These are phyloP conservation scores for Leishmania tarentolae DNA, from an alignment of 208 protist species.

Conservation along the genomic window DNA sequence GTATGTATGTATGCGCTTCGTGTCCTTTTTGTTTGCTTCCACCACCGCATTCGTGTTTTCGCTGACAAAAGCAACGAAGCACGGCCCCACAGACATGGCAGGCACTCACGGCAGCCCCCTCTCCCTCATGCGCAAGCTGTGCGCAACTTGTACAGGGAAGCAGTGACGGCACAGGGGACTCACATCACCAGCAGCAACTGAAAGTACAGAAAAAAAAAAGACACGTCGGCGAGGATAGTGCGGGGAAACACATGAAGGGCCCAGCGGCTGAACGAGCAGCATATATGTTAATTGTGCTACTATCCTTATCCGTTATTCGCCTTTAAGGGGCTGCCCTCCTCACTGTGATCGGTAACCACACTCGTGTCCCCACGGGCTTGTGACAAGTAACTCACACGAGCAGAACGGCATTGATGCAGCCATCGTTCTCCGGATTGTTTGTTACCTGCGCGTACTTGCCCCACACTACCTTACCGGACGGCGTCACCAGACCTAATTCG, in stretches of 20 bases:
- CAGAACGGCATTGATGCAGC: slow-evolving; percentile 99
- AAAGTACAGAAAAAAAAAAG: not conserved
- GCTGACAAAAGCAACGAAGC: not conserved
- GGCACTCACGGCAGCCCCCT: not conserved
- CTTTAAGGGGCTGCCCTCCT: not conserved
- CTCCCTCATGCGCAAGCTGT: not conserved
- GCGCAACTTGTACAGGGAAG: not conserved
- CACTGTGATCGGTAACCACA: not conserved
- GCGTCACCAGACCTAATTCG: slow-evolving; percentile 99
- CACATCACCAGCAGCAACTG: not conserved
- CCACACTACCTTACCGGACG: slow-evolving; percentile 98
- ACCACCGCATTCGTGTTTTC: not conserved
- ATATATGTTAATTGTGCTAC: not conserved
- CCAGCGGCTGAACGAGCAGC: not conserved
- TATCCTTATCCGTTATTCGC: not conserved
- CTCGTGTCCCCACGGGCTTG: not conserved
- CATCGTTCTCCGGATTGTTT: slow-evolving; percentile 99
- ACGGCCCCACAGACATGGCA: not conserved
- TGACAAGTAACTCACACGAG: slow-evolving; percentile 93
- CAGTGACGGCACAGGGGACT: not conserved
- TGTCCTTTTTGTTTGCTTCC: not conserved
- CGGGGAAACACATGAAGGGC: not conserved
- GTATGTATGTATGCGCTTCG: no score
- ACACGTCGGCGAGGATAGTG: not conserved
- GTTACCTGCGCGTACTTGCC: slow-evolving; percentile 99